phyloP scores from a whole-genome alignment of 75 land plant genomes.

The Selaginella moellendorffii region DNA sequence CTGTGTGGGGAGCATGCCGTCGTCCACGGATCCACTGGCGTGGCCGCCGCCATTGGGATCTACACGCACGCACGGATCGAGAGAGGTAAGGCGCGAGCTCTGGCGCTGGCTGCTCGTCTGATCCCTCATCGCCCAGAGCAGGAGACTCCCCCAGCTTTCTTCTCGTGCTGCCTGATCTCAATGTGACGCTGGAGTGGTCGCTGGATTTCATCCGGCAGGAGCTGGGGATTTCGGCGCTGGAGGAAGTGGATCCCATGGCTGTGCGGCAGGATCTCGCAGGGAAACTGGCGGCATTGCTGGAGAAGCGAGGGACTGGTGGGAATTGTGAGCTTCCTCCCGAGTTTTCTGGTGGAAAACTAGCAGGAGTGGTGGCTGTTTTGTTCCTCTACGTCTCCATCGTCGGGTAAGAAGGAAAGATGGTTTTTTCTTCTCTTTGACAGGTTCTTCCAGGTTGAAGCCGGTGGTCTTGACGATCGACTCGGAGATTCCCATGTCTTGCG shows the following conservation, averaged over 20 bases:
- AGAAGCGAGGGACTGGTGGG: neutral
- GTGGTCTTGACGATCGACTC: conserved; percentile 45
- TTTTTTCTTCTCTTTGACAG: too few relatives aligned
- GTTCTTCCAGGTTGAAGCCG: conserved; percentile 67
- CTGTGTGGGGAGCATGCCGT: conserved; percentile 91
- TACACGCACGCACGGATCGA: conserved; percentile 25
- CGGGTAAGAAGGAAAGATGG: conserved; percentile 34
- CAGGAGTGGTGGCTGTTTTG: conserved; percentile 57
- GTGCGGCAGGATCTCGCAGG: too few relatives aligned
- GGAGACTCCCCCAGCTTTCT: too few relatives aligned
- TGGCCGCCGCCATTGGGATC: conserved; percentile 70
- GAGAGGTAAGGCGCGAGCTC: neutral
- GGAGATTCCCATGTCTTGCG: conserved; percentile 74
- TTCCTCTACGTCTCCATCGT: conserved; percentile 53
- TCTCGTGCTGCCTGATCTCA: too few relatives aligned
- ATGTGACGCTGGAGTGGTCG: too few relatives aligned
- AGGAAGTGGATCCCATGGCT: neutral
- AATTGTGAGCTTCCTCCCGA: conserved; percentile 30
- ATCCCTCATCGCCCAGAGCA: too few relatives aligned
- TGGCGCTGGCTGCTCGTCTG: too few relatives aligned
- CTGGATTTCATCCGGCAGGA: too few relatives aligned
- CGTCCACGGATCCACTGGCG: conserved; percentile 71
- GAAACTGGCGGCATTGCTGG: too few relatives aligned
- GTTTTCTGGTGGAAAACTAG: conserved; percentile 34
- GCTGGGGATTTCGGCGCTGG: too few relatives aligned